Conservation (phyloP, 1,284 basidiomycete species). For the Malassezia dermatis region DNA sequence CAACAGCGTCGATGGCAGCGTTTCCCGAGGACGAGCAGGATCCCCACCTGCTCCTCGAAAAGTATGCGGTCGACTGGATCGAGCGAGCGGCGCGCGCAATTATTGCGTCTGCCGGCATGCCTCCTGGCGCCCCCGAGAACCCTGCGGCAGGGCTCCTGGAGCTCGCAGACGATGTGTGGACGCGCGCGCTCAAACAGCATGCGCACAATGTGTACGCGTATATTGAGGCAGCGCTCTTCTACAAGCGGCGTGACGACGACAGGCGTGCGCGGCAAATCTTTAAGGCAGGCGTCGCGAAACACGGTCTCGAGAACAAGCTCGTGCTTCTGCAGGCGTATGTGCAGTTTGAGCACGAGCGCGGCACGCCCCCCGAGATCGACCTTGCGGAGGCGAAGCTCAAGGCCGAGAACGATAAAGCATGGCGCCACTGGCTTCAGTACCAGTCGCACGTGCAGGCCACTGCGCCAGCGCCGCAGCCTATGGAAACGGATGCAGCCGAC, state of each 20-base stretch:
- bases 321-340: slow-evolving; percentile 78
- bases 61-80: slow-evolving; percentile 31
- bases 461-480: slow-evolving; percentile 8
- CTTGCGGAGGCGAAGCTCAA: slow-evolving; percentile 51
- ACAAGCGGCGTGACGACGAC: slow-evolving; percentile 22
- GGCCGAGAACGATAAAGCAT: slow-evolving; percentile 55
- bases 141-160: slow-evolving; percentile 24
- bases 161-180: slow-evolving; percentile 36
- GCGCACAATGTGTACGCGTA: slow-evolving; percentile 24
- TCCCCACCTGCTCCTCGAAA: slow-evolving; percentile 18
- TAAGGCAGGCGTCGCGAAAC: slow-evolving; percentile 21
- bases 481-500: slow-evolving; percentile 6
- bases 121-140: slow-evolving; percentile 18
- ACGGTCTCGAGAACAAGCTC: slow-evolving; percentile 47
- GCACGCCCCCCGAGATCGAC: slow-evolving; percentile 61
- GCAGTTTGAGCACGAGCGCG: slow-evolving; percentile 72
- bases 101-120: not conserved
- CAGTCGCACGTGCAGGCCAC: slow-evolving; percentile 34
- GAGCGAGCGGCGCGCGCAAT: slow-evolving; percentile 22
- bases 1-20: slow-evolving; percentile 19
- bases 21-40: slow-evolving; percentile 19
- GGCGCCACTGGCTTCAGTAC: slow-evolving; percentile 49
- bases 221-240: slow-evolving; percentile 28
- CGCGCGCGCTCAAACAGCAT: slow-evolving; percentile 25
- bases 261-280: slow-evolving; percentile 28